Base-by-base conservation (phyloP, 768 basidiomycete species). In the Auricularia heimuer region DNA sequence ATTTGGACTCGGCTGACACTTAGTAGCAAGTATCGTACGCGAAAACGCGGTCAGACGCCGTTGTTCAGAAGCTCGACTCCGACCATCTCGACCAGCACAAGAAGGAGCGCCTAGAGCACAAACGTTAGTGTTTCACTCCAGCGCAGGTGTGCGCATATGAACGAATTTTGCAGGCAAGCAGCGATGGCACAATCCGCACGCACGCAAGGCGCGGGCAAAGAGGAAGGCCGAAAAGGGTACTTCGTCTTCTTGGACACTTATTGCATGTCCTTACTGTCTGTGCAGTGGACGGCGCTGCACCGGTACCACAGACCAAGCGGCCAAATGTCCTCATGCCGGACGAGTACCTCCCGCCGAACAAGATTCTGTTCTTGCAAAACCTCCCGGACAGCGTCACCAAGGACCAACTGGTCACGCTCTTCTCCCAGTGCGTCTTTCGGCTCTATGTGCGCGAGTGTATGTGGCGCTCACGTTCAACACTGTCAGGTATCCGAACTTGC, bases 291-390 rank as follows among this genome's bases (percentile, higher is more conserved):
- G 89, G 90, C 33, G 83, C 81, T 34, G 78, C 84, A 3, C 80
- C 88, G 6, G 77, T 80, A 4, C 85, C 90, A 10, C 84, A 83
- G 36, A 76, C 89, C 21, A 92, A 87, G 76, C 84, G 90, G 54
- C 90, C 90, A 29, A 85, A 87, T 69, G 89, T 97, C 66, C 92
- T 95, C 74, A 97, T 98, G 94, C 95, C 96, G 47, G 97, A 99
- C 87, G 97, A 99, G 75, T 98, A 98, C 75, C 85, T 99, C 6
- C 97, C 97, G 1, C 96, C 97, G 45, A 99, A 99, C 88, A 94
- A 95, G 75, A 96, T 98, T 76, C 83, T 99, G 62, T 99, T 99
- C 84, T 75, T 99, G 68, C 97, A 99, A 77, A 98, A 98, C 74
- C 81, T 99, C 29, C 94, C 95, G 21, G 94, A 97, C 73, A 88